A percentile compares a stretch with the other conserved stretches of the same genome.
phyloP scores from a whole-genome alignment of 495 filamentous ascomycete genomes.

The Penicillium simplicissimum region DNA sequence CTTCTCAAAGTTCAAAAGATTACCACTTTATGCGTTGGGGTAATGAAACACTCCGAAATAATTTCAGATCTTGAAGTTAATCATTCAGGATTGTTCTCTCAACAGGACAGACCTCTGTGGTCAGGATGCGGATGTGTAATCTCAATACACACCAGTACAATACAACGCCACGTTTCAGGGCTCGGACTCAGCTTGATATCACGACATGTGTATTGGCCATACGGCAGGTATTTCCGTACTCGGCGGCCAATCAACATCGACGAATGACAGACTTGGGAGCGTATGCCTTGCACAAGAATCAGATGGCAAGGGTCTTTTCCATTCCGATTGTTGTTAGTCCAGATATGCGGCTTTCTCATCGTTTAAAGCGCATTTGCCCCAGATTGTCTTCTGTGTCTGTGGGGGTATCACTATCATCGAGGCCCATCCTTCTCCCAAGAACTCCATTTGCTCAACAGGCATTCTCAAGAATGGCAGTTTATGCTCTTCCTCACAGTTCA shows the following conservation, averaged over 20 bases:
- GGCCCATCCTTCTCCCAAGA: background rate
- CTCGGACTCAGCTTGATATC: background rate
- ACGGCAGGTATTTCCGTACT: background rate
- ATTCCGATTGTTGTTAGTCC: background rate
- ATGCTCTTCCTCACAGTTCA: background rate
- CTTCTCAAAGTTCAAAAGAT: background rate
- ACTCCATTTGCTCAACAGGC: background rate
- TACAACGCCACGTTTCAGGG: background rate
- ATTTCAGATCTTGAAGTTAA: background rate
- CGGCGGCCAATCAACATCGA: conserved; percentile 23
- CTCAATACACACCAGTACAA: background rate
- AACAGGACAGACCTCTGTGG: background rate
- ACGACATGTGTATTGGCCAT: background rate
- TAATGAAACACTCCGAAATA: background rate
- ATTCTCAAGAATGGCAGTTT: background rate
- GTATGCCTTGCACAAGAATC: conserved; percentile 1
- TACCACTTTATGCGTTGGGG: background rate
- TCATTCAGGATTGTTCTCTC: background rate
- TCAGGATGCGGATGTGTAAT: background rate
- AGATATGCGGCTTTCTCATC: background rate
- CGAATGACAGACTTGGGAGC: conserved; percentile 19
- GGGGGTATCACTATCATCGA: background rate
- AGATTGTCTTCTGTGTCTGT: background rate
- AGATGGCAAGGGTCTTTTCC: background rate
- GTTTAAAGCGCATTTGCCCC: background rate